Base-by-base conservation (phyloP, 768 basidiomycete species). In the Cystofilobasidium capitatum region DNA sequence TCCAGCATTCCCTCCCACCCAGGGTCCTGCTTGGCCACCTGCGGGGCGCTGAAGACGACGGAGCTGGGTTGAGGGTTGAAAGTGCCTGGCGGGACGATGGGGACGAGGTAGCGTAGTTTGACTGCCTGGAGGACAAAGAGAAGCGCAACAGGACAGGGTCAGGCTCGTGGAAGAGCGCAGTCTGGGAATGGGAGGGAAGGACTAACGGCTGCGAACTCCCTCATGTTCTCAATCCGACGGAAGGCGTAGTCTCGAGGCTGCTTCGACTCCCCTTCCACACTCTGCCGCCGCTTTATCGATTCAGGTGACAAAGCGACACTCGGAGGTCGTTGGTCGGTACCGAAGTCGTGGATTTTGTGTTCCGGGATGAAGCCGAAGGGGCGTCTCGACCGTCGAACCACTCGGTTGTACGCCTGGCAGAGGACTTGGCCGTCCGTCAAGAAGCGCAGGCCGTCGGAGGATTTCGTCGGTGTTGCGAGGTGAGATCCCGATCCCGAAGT, bases 311-410 rank as follows among this genome's bases (percentile, higher is more conserved):
- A n/a, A n/a, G n/a, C n/a, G n/a, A n/a, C n/a, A n/a, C n/a, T n/a
- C n/a, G n/a, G n/a, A n/a, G n/a, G n/a, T n/a, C n/a, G n/a, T n/a
- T n/a, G n/a, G n/a, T n/a, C n/a, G n/a, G n/a, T n/a, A n/a, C n/a
- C n/a, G n/a, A 93, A 85, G 72, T 90, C 88, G 72, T 93, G 91
- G 22, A 94, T 84, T 2, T 84, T 83, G 65, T 87, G 84, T 51
- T 81, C 77, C 69, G 82, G 87, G 65, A 93, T 86, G 76, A 86
- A 93, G 0, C 91, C 91, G 89, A 90, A 94, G 0, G 89, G 88
- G 71, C 87, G 84, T 57, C 83, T 84, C 10, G 89, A 91, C 67
- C 84, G 83, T 31, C 91, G 83, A 0, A 93, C 87, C 35, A 84
- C 86, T 14, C 82, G 76, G 75, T 93, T 94, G 78, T 91, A 91